Evolutionary conservation across 1,284 basidiomycete species (phyloP).

Genomic region (Athelia psychrophila): DNA sequence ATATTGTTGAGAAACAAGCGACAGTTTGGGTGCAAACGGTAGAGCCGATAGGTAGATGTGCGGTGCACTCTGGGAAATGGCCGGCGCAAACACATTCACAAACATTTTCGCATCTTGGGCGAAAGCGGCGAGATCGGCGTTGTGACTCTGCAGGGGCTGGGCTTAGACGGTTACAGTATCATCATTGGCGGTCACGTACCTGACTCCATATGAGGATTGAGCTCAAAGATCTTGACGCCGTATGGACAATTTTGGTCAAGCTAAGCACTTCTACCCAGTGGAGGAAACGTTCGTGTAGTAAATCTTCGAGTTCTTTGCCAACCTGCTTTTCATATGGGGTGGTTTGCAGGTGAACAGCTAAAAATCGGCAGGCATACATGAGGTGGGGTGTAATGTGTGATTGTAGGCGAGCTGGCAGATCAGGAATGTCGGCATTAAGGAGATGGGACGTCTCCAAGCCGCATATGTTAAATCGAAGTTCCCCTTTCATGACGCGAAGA

Average conservation of each 20-base stretch:
- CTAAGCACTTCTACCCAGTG: neutral
- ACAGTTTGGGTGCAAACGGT: neutral
- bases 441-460: neutral
- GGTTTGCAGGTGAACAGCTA: neutral
- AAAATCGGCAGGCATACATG: neutral
- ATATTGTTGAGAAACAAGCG: neutral
- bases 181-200: neutral
- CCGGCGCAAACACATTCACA: neutral
- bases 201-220: neutral
- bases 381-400: neutral
- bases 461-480: neutral
- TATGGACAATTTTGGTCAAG: neutral
- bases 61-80: neutral
- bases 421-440: neutral
- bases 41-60: neutral
- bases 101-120: neutral
- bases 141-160: neutral
- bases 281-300: neutral
- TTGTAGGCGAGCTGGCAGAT: neutral
- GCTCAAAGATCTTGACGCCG: neutral
- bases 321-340: neutral
- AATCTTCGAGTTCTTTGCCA: neutral
- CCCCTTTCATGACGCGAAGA: neutral
- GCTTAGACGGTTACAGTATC: neutral
- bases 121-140: neutral